Evolutionary conservation across 805 yeast genomes (phyloP).

Genomic region (Candida schatavii): DNA sequence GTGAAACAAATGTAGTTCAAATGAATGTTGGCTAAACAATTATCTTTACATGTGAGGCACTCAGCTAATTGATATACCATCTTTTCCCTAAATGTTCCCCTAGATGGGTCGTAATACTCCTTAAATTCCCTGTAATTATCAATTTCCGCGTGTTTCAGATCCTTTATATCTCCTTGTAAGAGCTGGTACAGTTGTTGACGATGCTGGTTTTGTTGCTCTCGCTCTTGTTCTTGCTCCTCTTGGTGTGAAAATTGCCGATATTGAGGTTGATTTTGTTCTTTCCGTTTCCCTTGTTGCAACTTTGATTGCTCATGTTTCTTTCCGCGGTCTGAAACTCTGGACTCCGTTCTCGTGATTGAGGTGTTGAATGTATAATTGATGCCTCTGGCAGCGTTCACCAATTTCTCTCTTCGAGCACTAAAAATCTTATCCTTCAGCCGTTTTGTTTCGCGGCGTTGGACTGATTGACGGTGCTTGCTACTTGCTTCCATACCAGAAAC

Average conservation of each 20-base stretch:
- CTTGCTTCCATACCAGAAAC: not conserved
- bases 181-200: too few relatives aligned
- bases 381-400: slow-evolving; percentile 2
- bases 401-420: slow-evolving; percentile 11
- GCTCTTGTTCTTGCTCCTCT: too few relatives aligned
- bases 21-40: slow-evolving; percentile 34
- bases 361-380: not conserved
- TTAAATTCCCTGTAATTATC: not conserved
- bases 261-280: not conserved
- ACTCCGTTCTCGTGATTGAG: too few relatives aligned
- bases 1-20: slow-evolving; percentile 37
- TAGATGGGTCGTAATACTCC: not conserved
- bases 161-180: not conserved
- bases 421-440: not conserved
- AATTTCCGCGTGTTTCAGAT: not conserved
- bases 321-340: not conserved
- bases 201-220: too few relatives aligned
- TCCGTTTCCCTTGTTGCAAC: not conserved
- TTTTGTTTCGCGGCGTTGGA: too few relatives aligned
- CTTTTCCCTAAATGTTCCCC: slow-evolving; percentile 15
- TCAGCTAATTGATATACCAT: slow-evolving; percentile 22
- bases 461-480: too few relatives aligned
- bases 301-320: not conserved
- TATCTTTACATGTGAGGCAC: slow-evolving; percentile 20
- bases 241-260: too few relatives aligned